Evolutionary conservation across 2,329 filamentous ascomycete genomes (phyloP).

Genomic region (Exserohilum turcica): DNA sequence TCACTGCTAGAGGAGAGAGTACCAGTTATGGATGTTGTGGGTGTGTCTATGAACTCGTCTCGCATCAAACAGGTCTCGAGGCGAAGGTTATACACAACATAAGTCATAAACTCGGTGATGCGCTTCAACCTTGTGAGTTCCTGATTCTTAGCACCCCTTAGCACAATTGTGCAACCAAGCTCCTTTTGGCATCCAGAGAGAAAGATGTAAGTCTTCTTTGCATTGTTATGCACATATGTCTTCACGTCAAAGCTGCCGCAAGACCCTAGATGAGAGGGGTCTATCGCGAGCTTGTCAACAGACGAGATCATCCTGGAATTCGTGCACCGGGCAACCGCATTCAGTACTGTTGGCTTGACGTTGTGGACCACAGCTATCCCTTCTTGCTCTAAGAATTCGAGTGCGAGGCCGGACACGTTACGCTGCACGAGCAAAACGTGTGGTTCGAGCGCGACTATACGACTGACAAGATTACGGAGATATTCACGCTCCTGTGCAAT

Average conservation of each 20-base stretch:
- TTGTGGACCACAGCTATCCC: conserved; percentile 95
- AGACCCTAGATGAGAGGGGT: conserved; percentile 74
- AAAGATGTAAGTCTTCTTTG: conserved; percentile 95
- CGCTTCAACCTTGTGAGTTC: conserved; percentile 80
- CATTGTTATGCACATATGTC: conserved; percentile 84
- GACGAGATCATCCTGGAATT: conserved; percentile 93
- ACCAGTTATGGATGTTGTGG: conserved; percentile 60
- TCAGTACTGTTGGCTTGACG: conserved; percentile 93
- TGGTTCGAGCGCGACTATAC: conserved; percentile 84
- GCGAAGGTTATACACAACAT: conserved; percentile 97
- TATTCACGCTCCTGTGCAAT: conserved; percentile 97
- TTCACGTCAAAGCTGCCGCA: conserved; percentile 93
- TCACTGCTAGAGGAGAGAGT: conserved; percentile 28
- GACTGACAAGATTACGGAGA: conserved; percentile 84
- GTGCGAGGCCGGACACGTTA: conserved; percentile 86
- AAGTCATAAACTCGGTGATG: conserved; percentile 98
- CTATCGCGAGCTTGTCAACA: conserved; percentile 85
- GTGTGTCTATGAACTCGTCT: conserved; percentile 88
- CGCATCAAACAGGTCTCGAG: conserved; percentile 92
- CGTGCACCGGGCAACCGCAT: conserved; percentile 90
- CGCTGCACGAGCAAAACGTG: conserved; percentile 90
- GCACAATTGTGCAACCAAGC: conserved; percentile 90
- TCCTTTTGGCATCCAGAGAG: conserved; percentile 87
- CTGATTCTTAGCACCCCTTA: conserved; percentile 77
- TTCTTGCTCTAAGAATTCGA: conserved; percentile 85